These are phyloP conservation scores for Cryphonectria nitschkei DNA, from an alignment of 2,329 filamentous ascomycete genomes.

Conservation along the genomic window DNA sequence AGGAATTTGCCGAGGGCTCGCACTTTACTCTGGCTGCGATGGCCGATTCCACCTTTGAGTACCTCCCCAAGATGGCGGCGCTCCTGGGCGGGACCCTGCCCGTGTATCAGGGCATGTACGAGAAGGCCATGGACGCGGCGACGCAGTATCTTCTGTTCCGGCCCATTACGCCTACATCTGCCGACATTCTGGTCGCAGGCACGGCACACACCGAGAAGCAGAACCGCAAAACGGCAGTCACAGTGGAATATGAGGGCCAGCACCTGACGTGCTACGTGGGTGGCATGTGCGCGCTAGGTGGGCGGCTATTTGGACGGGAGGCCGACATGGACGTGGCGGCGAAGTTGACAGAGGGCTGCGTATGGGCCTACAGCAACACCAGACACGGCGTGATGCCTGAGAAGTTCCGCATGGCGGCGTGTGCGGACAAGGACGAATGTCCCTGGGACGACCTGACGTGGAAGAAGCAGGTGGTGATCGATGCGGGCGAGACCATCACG, in stretches of 20 bases:
- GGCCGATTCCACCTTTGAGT: conserved; percentile 49
- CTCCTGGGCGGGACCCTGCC: conserved; percentile 60
- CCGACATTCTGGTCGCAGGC: conserved; percentile 61
- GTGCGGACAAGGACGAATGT: conserved; percentile 36
- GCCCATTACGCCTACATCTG: conserved; percentile 59
- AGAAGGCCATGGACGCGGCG: conserved; percentile 57
- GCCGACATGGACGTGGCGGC: conserved; percentile 48
- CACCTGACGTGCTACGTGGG: conserved; percentile 57
- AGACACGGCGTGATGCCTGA: conserved; percentile 58
- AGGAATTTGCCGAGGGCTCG: conserved; percentile 26
- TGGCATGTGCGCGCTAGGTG: conserved; percentile 54
- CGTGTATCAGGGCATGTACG: conserved; percentile 61
- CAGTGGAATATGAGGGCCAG: conserved; percentile 41
- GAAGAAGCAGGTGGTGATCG: conserved; percentile 31
- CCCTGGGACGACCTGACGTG: conserved; percentile 37
- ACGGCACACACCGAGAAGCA: conserved; percentile 35
- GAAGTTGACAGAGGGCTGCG: conserved; percentile 54
- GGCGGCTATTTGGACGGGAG: conserved; percentile 45
- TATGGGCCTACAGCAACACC: conserved; percentile 54
- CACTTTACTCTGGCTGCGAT: conserved; percentile 44
- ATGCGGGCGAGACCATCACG: conserved; percentile 19
- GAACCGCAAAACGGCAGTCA: conserved; percentile 27
- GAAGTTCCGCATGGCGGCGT: conserved; percentile 47
- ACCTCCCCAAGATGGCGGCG: conserved; percentile 51
- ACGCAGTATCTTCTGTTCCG: conserved; percentile 64